phyloP scores from a whole-genome alignment of 1,284 basidiomycete species.

The Malassezia psittaci region DNA sequence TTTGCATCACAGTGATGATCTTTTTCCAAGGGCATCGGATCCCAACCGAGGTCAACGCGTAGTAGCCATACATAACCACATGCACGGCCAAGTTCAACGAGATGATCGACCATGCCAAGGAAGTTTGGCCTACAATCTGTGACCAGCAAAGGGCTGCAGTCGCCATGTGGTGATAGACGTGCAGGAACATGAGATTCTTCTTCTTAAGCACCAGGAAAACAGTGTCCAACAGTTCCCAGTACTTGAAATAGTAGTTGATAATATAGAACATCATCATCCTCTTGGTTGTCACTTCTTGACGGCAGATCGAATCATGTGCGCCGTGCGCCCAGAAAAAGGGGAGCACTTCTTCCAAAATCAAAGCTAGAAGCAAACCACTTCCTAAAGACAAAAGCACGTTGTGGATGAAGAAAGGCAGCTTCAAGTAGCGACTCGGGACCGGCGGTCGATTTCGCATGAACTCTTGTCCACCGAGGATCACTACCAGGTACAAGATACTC shows the following conservation, averaged over 20 bases:
- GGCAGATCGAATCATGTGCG: slow-evolving; percentile 61
- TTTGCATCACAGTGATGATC: slow-evolving; percentile 88
- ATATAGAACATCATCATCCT: slow-evolving; percentile 58
- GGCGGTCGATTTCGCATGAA: slow-evolving; percentile 62
- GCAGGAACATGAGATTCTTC: slow-evolving; percentile 81
- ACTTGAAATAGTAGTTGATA: slow-evolving; percentile 67
- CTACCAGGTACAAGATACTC: slow-evolving; percentile 69
- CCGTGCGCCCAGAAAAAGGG: slow-evolving; percentile 30
- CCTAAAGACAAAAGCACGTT: slow-evolving; percentile 77
- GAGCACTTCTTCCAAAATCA: slow-evolving; percentile 66
- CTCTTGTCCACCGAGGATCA: slow-evolving; percentile 76
- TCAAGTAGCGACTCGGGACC: slow-evolving; percentile 53
- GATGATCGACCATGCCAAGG: slow-evolving; percentile 83
- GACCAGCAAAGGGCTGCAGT: slow-evolving; percentile 88
- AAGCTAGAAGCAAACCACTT: slow-evolving; percentile 65
- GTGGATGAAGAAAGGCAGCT: slow-evolving; percentile 78
- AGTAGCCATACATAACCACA: slow-evolving; percentile 72
- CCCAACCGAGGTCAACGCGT: slow-evolving; percentile 34
- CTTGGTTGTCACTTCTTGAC: background rate
- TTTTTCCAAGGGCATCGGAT: slow-evolving; percentile 66
- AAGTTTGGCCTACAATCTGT: slow-evolving; percentile 73
- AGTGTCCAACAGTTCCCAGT: slow-evolving; percentile 74
- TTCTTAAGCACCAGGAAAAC: slow-evolving; percentile 96
- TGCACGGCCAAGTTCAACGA: slow-evolving; percentile 84
- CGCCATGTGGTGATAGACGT: slow-evolving; percentile 98